A percentile compares a stretch with the other conserved stretches of the same genome.
These are phyloP conservation scores for Tetramitus jugosus DNA, from an alignment of 208 protist genomes.

Conservation along the genomic window DNA sequence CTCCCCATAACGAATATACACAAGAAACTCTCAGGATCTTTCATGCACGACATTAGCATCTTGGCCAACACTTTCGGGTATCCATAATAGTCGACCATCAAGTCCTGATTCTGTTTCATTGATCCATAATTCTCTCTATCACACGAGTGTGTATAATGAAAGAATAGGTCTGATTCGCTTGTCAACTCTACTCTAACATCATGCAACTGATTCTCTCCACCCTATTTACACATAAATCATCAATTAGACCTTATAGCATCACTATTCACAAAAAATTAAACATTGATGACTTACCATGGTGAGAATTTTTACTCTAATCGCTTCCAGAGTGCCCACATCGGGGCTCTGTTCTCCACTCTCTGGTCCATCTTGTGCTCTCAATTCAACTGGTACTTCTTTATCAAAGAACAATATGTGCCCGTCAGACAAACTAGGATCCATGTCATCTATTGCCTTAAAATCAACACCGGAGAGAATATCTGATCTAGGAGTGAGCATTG, in stretches of 20 bases:
- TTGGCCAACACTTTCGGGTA: slow-evolving; percentile 78
- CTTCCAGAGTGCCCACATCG: slow-evolving; percentile 70
- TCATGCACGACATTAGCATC: slow-evolving; percentile 82
- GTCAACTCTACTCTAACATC: slow-evolving; percentile 69
- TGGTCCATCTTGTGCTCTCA: slow-evolving; percentile 56
- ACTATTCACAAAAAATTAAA: too few relatives aligned
- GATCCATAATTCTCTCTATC: slow-evolving; percentile 66
- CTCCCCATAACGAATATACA: slow-evolving; percentile 65
- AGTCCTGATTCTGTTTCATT: slow-evolving; percentile 73
- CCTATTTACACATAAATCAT: too few relatives aligned
- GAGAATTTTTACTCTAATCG: slow-evolving; percentile 77
- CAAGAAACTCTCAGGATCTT: slow-evolving; percentile 68
- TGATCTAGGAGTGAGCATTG: too few relatives aligned
- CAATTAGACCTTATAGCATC: too few relatives aligned
- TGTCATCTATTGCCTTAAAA: slow-evolving; percentile 74
- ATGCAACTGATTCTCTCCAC: slow-evolving; percentile 59
- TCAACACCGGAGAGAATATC: too few relatives aligned
- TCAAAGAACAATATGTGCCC: slow-evolving; percentile 74
- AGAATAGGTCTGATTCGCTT: slow-evolving; percentile 81
- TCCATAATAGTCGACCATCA: slow-evolving; percentile 80
- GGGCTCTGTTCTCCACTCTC: slow-evolving; percentile 41
- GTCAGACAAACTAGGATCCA: slow-evolving; percentile 73
- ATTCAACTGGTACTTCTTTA: slow-evolving; percentile 75
- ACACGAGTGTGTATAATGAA: slow-evolving; percentile 77
- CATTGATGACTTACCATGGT: too few relatives aligned